phyloP scores from a whole-genome alignment of 257 asterid genomes.

The Ballota nigra region DNA sequence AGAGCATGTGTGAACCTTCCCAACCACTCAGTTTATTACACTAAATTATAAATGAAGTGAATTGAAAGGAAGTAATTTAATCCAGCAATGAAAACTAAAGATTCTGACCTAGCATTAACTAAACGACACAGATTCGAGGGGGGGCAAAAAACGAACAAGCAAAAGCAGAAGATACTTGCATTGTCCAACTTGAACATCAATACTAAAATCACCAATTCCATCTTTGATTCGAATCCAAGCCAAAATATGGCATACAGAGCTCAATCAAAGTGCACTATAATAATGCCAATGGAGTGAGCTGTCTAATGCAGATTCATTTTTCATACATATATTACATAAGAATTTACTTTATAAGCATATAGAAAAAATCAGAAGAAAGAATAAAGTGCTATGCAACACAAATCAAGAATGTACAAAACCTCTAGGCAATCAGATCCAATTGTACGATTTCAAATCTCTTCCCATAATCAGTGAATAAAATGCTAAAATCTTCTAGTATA shows the following conservation, averaged over 20 bases:
- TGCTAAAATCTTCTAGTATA: background rate
- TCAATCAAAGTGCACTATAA: background rate
- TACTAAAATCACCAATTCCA: background rate
- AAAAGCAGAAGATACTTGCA: background rate
- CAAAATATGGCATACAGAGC: background rate
- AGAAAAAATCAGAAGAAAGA: slow-evolving; percentile 2
- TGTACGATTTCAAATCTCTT: background rate
- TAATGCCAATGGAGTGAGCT: background rate
- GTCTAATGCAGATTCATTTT: background rate
- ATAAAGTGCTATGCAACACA: background rate
- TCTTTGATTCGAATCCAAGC: background rate
- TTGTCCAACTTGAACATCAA: background rate
- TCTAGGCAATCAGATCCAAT: slow-evolving; percentile 23
- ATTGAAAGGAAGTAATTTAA: background rate
- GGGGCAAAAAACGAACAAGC: no score
- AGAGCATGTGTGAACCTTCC: background rate
- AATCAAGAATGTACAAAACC: background rate
- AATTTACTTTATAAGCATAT: background rate
- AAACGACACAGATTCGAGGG: no score
- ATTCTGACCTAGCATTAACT: background rate
- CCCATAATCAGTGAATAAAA: background rate
- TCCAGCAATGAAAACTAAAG: background rate
- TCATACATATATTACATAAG: background rate
- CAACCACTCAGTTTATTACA: background rate
- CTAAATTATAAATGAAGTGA: slow-evolving; percentile 9